phyloP scores from a whole-genome alignment of 2,329 filamentous ascomycete species.

The Alternaria novae-zelandiae region DNA sequence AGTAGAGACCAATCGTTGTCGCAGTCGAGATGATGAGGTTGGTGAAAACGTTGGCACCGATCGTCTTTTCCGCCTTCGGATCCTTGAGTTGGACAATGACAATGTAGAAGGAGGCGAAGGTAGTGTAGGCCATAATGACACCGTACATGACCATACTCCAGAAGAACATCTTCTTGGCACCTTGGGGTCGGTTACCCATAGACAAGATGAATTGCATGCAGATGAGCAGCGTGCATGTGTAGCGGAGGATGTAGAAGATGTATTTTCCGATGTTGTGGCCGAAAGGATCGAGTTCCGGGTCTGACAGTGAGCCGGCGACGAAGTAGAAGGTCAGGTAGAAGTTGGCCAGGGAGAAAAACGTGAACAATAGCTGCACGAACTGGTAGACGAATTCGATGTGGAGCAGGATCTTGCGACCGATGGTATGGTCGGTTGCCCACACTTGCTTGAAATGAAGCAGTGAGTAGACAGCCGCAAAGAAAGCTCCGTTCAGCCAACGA shows the following conservation, averaged over 20 bases:
- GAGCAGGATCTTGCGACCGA: slow-evolving; percentile 86
- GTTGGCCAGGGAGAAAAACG: slow-evolving; percentile 97
- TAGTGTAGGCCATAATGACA: slow-evolving; percentile 95
- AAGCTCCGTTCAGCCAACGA: slow-evolving; percentile 97
- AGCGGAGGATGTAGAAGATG: slow-evolving; percentile 87
- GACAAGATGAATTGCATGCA: slow-evolving; percentile 95
- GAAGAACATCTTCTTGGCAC: slow-evolving; percentile 89
- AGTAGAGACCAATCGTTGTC: slow-evolving; percentile 91
- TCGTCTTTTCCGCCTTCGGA: slow-evolving; percentile 56
- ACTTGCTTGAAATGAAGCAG: slow-evolving; percentile 94
- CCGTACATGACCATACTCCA: slow-evolving; percentile 87
- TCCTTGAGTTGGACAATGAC: slow-evolving; percentile 78
- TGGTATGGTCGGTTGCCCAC: slow-evolving; percentile 88
- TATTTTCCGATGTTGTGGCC: slow-evolving; percentile 82
- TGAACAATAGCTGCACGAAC: slow-evolving; percentile 89
- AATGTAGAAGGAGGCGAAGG: slow-evolving; percentile 87
- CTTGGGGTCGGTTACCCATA: slow-evolving; percentile 94
- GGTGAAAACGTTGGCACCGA: slow-evolving; percentile 91
- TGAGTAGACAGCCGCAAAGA: slow-evolving; percentile 98
- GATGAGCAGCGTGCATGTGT: slow-evolving; percentile 85
- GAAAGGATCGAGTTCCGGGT: slow-evolving; percentile 84
- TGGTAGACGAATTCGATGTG: slow-evolving; percentile 97
- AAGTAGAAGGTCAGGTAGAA: slow-evolving; percentile 99
- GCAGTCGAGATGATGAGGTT: slow-evolving; percentile 91
- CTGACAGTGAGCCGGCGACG: slow-evolving; percentile 86